Percentiles rank a stretch among this genome's conserved stretches.
Evolutionary conservation across 305 asterid genomes (phyloP).

Genomic region (Plantago lanceolata): DNA sequence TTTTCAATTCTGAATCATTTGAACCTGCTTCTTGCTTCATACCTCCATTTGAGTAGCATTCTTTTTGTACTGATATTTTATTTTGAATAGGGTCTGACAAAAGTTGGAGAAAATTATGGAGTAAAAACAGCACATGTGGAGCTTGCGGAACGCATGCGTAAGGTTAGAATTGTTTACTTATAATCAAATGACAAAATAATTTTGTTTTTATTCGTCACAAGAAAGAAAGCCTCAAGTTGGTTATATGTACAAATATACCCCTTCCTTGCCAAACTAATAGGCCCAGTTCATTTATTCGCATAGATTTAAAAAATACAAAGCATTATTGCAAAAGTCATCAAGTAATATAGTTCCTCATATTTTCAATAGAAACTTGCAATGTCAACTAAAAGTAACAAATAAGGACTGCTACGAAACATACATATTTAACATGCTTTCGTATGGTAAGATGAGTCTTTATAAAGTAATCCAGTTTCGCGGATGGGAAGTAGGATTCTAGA

Average conservation of each 20-base stretch:
- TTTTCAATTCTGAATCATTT: conserved; percentile 8
- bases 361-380: no score
- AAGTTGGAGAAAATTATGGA: conserved; percentile 95
- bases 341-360: no score
- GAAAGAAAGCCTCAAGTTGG: neutral
- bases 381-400: neutral
- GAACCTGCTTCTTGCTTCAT: conserved; percentile 16
- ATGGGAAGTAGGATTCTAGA: no score
- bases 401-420: neutral
- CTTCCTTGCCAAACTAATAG: neutral
- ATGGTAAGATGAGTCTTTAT: no score
- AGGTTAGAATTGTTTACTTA: conserved; percentile 43
- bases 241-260: neutral
- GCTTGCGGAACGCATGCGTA: conserved; percentile 97
- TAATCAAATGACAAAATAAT: conserved; percentile 10
- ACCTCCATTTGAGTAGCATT: conserved; percentile 12
- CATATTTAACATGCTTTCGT: no score
- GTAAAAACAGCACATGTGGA: conserved; percentile 98
- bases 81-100: conserved; percentile 76
- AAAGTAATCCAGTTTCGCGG: no score
- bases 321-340: neutral
- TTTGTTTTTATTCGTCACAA: conserved; percentile 10
- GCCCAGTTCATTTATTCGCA: neutral
- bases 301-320: neutral
- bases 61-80: conserved; percentile 25